Evolutionary conservation across 768 basidiomycete species (phyloP).

Genomic region (Leccinum subtestaceum): DNA sequence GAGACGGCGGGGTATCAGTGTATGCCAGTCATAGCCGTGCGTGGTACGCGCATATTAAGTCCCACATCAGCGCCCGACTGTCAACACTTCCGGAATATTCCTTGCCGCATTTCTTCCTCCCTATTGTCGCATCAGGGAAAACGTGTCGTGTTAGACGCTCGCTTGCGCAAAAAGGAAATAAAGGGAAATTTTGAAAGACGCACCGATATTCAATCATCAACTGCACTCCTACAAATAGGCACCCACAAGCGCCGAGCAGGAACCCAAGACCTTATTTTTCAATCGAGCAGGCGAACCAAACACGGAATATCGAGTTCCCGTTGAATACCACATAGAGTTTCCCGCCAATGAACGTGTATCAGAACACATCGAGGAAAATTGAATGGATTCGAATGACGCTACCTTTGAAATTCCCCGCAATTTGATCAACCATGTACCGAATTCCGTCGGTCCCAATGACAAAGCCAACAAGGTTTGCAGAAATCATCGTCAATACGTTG

Average conservation of each 20-base stretch:
- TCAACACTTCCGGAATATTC: conserved; percentile 54
- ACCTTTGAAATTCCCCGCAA: conserved; percentile 72
- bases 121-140: conserved; percentile 32
- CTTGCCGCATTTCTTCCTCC: conserved; percentile 69
- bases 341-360: background rate
- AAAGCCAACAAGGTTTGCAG: conserved; percentile 93
- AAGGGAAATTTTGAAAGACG: conserved; percentile 22
- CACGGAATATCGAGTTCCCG: background rate
- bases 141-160: conserved; percentile 1
- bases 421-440: conserved; percentile 55
- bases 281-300: background rate
- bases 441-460: conserved; percentile 86
- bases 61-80: background rate
- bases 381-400: conserved; percentile 4
- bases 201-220: conserved; percentile 96
- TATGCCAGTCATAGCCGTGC: background rate
- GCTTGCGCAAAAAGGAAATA: background rate
- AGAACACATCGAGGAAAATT: background rate
- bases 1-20: background rate
- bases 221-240: conserved; percentile 80
- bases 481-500: conserved; percentile 87
- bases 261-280: conserved; percentile 58
- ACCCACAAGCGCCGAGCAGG: conserved; percentile 52
- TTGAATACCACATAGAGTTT: background rate
- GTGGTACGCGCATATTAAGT: background rate